phyloP scores from a whole-genome alignment of 1,139 yeast species.

The Groenewaldozyma auringiensis region DNA sequence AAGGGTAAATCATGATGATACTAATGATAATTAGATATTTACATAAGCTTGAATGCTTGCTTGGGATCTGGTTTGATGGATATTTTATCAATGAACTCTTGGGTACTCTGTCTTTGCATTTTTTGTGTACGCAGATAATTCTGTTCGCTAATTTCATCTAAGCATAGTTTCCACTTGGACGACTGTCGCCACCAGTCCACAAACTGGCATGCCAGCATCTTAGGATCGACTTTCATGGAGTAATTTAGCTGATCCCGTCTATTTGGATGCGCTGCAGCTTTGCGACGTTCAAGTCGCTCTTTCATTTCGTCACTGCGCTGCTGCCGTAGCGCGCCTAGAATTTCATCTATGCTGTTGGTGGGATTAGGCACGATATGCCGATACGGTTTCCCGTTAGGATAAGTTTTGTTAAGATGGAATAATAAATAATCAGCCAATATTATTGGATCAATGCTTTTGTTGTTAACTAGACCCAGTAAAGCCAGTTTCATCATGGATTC shows the following conservation, averaged over 20 bases:
- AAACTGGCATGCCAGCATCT: slow-evolving; percentile 59
- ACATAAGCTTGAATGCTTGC: slow-evolving; percentile 1
- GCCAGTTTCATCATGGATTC: slow-evolving; percentile 72
- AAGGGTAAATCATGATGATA: not conserved
- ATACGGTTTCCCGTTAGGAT: slow-evolving; percentile 29
- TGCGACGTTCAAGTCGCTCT: slow-evolving; percentile 22
- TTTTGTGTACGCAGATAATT: slow-evolving; percentile 17
- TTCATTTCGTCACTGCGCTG: not conserved
- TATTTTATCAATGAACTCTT: slow-evolving; percentile 1
- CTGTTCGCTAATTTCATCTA: slow-evolving; percentile 30
- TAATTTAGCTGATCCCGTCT: not conserved
- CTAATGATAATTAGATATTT: not conserved
- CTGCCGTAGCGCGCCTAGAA: slow-evolving; percentile 38
- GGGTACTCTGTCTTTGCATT: slow-evolving; percentile 16
- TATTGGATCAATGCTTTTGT: slow-evolving; percentile 67
- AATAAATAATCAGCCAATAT: slow-evolving; percentile 81
- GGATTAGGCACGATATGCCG: slow-evolving; percentile 48
- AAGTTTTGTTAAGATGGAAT: slow-evolving; percentile 50
- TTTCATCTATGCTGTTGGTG: slow-evolving; percentile 63
- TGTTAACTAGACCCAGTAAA: slow-evolving; percentile 70
- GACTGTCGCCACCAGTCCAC: slow-evolving; percentile 63
- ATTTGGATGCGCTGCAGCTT: not conserved
- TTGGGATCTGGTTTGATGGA: slow-evolving; percentile 1
- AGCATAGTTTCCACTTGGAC: slow-evolving; percentile 32
- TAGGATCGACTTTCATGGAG: slow-evolving; percentile 32